Evolutionary conservation across 768 basidiomycete species (phyloP).

Genomic region (Tulasnella sp.): DNA sequence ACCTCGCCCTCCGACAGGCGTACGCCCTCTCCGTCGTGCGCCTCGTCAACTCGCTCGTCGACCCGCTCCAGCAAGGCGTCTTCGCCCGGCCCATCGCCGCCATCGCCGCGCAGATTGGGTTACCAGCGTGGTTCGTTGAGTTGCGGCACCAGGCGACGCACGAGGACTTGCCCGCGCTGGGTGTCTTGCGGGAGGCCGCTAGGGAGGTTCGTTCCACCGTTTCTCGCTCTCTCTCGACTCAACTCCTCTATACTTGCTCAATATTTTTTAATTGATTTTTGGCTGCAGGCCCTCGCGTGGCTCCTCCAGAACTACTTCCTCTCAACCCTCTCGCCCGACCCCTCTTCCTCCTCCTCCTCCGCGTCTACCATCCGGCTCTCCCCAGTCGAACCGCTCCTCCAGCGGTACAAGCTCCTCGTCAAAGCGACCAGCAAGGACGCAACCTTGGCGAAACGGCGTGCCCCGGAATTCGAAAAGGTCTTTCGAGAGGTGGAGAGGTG

Average conservation of each 20-base stretch:
- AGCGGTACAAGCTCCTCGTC: conserved; percentile 56
- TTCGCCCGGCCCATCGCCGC: conserved; percentile 87
- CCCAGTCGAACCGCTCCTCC: conserved; percentile 55
- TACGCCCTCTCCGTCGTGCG: conserved; percentile 76
- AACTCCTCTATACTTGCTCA: conserved; percentile 17
- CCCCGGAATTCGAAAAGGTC: conserved; percentile 37
- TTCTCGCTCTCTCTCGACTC: conserved; percentile 9
- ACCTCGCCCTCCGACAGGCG: conserved; percentile 54
- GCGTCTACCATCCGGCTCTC: conserved; percentile 31
- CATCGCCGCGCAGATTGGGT: conserved; percentile 73
- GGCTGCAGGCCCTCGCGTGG: conserved; percentile 63
- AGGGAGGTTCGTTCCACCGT: conserved; percentile 39
- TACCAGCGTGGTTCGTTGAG: conserved; percentile 85
- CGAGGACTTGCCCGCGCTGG: conserved; percentile 81
- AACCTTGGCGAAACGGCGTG: conserved; percentile 42
- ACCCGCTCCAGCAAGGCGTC: conserved; percentile 78
- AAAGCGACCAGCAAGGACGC: conserved; percentile 55
- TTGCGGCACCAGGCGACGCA: conserved; percentile 93
- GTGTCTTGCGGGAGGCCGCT: conserved; percentile 64
- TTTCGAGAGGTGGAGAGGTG: conserved; percentile 63
- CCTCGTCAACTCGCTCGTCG: conserved; percentile 90
- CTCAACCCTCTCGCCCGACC: conserved; percentile 35
- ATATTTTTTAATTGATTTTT: no score
- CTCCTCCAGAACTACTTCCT: conserved; percentile 75
- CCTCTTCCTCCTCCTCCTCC: conserved; percentile 21